Base-by-base conservation (phyloP, 345 rosid species). In the Linum usitatissimum region DNA sequence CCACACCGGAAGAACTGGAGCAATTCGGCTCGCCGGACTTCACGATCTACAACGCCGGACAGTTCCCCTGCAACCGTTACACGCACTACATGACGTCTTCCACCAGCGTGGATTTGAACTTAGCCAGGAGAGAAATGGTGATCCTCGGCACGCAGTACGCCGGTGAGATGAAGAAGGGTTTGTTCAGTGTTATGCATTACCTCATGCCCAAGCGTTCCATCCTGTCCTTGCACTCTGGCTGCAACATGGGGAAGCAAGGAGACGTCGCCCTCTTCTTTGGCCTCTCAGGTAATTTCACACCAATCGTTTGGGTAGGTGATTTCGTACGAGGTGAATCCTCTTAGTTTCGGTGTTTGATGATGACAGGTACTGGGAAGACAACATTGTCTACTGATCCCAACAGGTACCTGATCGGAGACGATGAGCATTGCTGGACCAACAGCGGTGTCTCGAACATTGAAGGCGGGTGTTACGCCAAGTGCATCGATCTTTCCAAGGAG, bases 221-320 rank as follows among this genome's bases (percentile, higher is more conserved):
- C 73, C 94, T 92, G 70, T 89, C 98, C 66, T 78, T 92, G 49
- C 97, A 92, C 66, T 92, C 98, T 71, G 98, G 98, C 49, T 89
- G 96, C 91, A 92, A 92, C 77, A 87, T 92, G 95, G 98, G 95
- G 42, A 89, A 92, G 80, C 85, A 81, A 70, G 96, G 98, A 80
- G 98, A 92, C 67, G 98, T 89, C 73, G 96, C 96, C 70, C 96
- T 92, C 91, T 92, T 92, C 91, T 92, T 92, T 80, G 98, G 98
- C 64, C 79, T 92, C 68, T 92, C 98, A 87, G 98, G 93, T 81
- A 83, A 77, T 75, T 76, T 78, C 79, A 55, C 21, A n/a, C n/a
- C n/a, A n/a, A n/a, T n/a, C n/a, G n/a, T n/a, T n/a, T n/a, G n/a
- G n/a, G n/a, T n/a, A n/a, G n/a, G n/a, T n/a, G n/a, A n/a, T n/a